Evolutionary conservation across 805 yeast genomes (phyloP).

Genomic region (Pachysolen tannophilus): DNA sequence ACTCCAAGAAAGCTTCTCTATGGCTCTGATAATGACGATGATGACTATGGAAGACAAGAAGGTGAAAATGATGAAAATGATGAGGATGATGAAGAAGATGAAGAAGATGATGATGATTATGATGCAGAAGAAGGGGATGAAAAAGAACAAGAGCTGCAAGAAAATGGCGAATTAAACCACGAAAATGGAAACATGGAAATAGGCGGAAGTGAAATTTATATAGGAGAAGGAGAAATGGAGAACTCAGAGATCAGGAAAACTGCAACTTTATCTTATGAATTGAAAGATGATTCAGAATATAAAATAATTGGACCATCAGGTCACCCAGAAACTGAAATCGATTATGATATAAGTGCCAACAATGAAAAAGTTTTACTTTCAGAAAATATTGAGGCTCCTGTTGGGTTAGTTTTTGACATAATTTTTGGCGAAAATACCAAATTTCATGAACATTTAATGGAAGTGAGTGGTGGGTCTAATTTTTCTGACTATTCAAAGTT

Average conservation of each 20-base stretch:
- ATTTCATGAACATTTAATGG: constrained; percentile 30
- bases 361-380: constrained; percentile 43
- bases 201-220: constrained; percentile 16
- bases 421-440: constrained; percentile 56
- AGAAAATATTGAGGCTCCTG: constrained; percentile 54
- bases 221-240: constrained; percentile 12
- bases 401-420: constrained; percentile 66
- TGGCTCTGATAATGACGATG: constrained; percentile 15
- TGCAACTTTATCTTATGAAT: constrained; percentile 21
- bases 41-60: constrained; percentile 2
- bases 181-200: constrained; percentile 16
- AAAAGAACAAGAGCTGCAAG: too few species aligned
- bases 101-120: constrained; percentile 15
- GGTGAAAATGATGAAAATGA: too few species aligned
- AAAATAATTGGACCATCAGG: constrained; percentile 55
- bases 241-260: constrained; percentile 5
- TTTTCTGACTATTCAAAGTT: constrained; percentile 31
- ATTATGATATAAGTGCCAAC: constrained; percentile 32
- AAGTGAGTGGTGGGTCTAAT: constrained; percentile 38
- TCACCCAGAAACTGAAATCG: constrained; percentile 51
- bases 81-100: constrained; percentile 15
- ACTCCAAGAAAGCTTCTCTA: constrained; percentile 15
- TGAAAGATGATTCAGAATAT: constrained; percentile 31
- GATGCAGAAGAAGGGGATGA: too few species aligned
- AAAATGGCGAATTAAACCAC: too few species aligned